Evolutionary conservation across 139 green algal genomes (phyloP).

Genomic region (Eudorina sp.): DNA sequence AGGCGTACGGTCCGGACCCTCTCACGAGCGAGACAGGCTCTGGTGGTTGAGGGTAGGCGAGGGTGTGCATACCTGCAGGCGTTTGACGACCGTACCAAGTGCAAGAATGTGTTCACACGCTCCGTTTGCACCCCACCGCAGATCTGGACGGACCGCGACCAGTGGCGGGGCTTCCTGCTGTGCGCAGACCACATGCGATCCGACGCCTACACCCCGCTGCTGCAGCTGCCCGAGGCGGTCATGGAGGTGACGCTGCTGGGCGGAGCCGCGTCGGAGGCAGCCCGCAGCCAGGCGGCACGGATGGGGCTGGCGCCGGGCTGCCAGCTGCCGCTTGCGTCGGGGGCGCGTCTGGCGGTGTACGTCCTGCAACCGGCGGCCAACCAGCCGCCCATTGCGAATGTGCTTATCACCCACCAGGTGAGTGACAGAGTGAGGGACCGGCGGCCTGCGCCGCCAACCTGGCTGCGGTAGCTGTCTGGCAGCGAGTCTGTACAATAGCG

Average conservation of each 20-base stretch:
- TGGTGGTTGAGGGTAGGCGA: too few species aligned
- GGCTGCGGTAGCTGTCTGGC: too few species aligned
- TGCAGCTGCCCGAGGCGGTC: constrained; percentile 51
- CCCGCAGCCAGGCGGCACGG: not conserved
- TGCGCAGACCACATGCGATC: constrained; percentile 71
- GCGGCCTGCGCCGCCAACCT: too few species aligned
- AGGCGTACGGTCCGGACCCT: too few species aligned
- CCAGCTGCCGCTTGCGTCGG: not conserved
- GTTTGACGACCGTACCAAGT: too few species aligned
- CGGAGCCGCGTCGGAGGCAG: not conserved
- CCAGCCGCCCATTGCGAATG: not conserved
- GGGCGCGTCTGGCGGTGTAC: not conserved
- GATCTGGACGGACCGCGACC: constrained; percentile 77
- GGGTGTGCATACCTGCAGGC: too few species aligned
- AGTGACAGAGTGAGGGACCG: not conserved
- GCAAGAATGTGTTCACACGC: too few species aligned
- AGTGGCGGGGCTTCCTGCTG: constrained; percentile 88
- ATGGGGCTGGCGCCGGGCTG: constrained; percentile 29
- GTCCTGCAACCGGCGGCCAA: constrained; percentile 9
- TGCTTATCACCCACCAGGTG: constrained; percentile 37
- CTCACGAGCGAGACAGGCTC: too few species aligned
- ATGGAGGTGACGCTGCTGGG: constrained; percentile 48
- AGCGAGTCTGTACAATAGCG: too few species aligned
- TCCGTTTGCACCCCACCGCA: too few species aligned
- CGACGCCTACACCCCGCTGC: constrained; percentile 74